phyloP scores from a whole-genome alignment of 371 early-diverging fungal species.

The Choanephora cucurbitarum region DNA sequence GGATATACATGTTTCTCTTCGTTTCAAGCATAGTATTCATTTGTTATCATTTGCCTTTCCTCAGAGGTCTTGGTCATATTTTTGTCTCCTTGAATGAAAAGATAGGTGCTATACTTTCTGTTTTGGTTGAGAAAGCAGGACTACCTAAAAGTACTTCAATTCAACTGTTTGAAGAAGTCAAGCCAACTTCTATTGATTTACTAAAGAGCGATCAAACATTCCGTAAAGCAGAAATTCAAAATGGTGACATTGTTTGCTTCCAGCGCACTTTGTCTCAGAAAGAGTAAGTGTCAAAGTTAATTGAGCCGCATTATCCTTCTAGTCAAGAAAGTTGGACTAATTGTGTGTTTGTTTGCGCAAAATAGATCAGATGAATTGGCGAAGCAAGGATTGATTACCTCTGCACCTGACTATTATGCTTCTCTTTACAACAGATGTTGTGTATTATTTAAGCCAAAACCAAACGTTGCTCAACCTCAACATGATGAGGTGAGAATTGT shows the following conservation, averaged over 20 bases:
- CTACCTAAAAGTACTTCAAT: constrained; percentile 20
- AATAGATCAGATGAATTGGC: constrained; percentile 22
- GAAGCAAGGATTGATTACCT: constrained; percentile 30
- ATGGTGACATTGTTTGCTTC: constrained; percentile 88
- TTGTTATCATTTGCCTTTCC: not conserved
- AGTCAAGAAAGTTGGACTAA: too few species aligned
- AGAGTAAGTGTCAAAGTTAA: constrained; percentile 66
- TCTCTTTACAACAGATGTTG: constrained; percentile 60
- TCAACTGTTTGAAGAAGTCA: constrained; percentile 66
- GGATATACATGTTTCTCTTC: too few species aligned
- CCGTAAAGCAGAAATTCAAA: constrained; percentile 70
- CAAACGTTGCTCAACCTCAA: constrained; percentile 13
- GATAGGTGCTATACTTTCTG: constrained; percentile 68
- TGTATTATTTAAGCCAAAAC: constrained; percentile 66
- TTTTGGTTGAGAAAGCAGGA: constrained; percentile 18
- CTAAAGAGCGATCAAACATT: constrained; percentile 66
- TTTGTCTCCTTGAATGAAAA: constrained; percentile 61
- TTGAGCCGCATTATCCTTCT: too few species aligned
- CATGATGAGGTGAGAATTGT: constrained; percentile 19
- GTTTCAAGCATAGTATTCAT: too few species aligned
- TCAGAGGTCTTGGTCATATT: constrained; percentile 66
- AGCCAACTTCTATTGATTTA: constrained; percentile 76
- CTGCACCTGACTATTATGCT: constrained; percentile 72
- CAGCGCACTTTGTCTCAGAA: constrained; percentile 59
- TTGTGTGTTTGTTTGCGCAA: not conserved